phyloP scores from a whole-genome alignment of 495 filamentous ascomycete genomes.

The Tirmania nivea region DNA sequence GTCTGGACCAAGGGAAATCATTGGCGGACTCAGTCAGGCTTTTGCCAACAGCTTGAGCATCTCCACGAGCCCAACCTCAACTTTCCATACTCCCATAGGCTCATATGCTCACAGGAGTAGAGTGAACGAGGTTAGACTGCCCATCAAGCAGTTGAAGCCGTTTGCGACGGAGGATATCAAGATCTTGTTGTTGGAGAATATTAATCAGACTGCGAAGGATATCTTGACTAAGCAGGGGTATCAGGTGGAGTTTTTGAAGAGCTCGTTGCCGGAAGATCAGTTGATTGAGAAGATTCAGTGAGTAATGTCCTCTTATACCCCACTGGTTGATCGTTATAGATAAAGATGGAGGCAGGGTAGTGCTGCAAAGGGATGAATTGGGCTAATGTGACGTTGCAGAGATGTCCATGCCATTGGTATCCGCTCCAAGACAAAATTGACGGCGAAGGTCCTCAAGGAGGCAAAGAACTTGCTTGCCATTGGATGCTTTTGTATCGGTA shows the following conservation, averaged over 20 bases:
- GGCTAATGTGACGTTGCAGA: constrained; percentile 22
- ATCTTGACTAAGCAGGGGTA: constrained; percentile 74
- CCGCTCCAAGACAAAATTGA: constrained; percentile 91
- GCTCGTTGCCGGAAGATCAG: constrained; percentile 72
- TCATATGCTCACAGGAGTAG: constrained; percentile 2
- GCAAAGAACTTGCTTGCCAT: constrained; percentile 89
- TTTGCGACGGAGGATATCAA: constrained; percentile 91
- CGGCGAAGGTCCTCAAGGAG: constrained; percentile 59
- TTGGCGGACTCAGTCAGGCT: not conserved
- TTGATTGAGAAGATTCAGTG: constrained; percentile 93
- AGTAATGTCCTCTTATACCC: constrained; percentile 19
- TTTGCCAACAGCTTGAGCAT: not conserved
- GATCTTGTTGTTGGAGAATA: constrained; percentile 86
- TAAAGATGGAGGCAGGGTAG: too few species aligned
- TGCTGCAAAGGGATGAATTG: not conserved
- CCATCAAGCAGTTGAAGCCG: constrained; percentile 64
- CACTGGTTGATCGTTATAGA: too few species aligned
- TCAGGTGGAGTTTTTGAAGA: constrained; percentile 81
- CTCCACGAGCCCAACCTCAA: constrained; percentile 11
- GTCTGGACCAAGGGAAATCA: not conserved
- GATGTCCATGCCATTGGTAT: constrained; percentile 97
- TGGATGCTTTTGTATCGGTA: constrained; percentile 98
- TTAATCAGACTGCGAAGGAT: constrained; percentile 72
- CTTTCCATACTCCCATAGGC: constrained; percentile 11
- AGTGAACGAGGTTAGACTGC: not conserved